Conservation (phyloP, 805 yeast genomes). For the Teunomyces aglyptinius region DNA sequence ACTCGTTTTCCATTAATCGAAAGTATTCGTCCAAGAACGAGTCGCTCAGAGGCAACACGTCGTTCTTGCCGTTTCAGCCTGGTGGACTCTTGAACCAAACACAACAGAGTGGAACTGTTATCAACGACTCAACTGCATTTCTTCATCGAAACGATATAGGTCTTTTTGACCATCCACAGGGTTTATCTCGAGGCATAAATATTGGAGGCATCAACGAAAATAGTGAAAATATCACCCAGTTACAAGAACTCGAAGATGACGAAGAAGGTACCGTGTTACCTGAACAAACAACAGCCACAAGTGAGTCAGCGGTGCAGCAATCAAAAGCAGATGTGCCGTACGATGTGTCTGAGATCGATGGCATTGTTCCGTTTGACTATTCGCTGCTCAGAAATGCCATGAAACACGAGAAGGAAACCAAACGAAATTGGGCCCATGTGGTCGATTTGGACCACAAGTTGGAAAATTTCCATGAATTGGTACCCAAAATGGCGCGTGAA, state of each 20-base stretch:
- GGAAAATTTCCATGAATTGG: slow-evolving; percentile 80
- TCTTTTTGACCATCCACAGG: slow-evolving; percentile 78
- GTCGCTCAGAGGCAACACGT: slow-evolving; percentile 64
- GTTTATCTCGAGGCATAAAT: slow-evolving; percentile 69
- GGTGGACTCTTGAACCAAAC: slow-evolving; percentile 57
- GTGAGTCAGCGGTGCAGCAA: not conserved
- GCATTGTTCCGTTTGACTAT: slow-evolving; percentile 37
- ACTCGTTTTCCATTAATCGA: slow-evolving; percentile 72
- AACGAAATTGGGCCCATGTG: slow-evolving; percentile 89
- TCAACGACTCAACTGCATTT: slow-evolving; percentile 32
- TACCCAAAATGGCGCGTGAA: slow-evolving; percentile 87
- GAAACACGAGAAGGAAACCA: slow-evolving; percentile 26
- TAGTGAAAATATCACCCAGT: slow-evolving; percentile 8
- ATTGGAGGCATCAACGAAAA: slow-evolving; percentile 13
- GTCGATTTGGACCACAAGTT: slow-evolving; percentile 83
- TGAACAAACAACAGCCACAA: not conserved
- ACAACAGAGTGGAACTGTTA: slow-evolving; percentile 11
- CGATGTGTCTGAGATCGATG: slow-evolving; percentile 48
- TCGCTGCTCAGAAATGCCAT: slow-evolving; percentile 19
- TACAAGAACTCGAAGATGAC: slow-evolving; percentile 12
- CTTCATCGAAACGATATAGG: slow-evolving; percentile 72
- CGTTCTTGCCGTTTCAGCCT: slow-evolving; percentile 85
- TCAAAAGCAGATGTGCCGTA: slow-evolving; percentile 16
- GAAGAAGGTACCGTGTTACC: slow-evolving; percentile 8
- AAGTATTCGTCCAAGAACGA: slow-evolving; percentile 61